Evolutionary conservation across 352 stramenopile species (phyloP).

Genomic region (Globisporangium cylindrosporum): DNA sequence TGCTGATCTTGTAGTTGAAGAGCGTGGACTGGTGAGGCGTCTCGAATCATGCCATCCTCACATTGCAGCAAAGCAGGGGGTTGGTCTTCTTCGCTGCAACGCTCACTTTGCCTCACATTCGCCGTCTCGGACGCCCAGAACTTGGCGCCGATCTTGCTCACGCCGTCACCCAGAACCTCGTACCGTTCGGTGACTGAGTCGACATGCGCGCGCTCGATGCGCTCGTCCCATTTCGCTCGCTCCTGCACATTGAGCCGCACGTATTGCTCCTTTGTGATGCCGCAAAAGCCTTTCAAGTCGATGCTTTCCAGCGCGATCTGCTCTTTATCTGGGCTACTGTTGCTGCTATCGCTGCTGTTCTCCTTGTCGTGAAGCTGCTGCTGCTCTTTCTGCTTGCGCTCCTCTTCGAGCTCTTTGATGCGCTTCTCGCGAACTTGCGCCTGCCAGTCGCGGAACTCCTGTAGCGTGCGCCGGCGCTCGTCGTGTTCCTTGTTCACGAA

Average conservation of each 20-base stretch:
- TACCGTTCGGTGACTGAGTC: conserved; percentile 35
- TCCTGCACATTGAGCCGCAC: conserved; percentile 37
- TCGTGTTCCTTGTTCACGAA: conserved; percentile 84
- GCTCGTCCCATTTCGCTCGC: conserved; percentile 50
- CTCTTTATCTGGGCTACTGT: conserved; percentile 10
- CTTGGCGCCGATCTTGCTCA: conserved; percentile 35
- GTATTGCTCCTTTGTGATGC: conserved; percentile 69
- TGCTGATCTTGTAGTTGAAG: not conserved
- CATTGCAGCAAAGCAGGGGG: not conserved
- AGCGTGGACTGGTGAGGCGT: not conserved
- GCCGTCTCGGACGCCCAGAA: conserved; percentile 43
- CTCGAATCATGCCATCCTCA: not conserved
- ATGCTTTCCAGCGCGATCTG: conserved; percentile 14
- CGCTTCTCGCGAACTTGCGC: conserved; percentile 59
- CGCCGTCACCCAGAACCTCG: conserved; percentile 42
- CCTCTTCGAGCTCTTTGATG: conserved; percentile 50
- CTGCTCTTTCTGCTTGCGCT: conserved; percentile 21
- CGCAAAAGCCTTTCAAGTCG: conserved; percentile 51
- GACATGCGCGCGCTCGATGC: conserved; percentile 49
- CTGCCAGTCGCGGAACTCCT: conserved; percentile 84
- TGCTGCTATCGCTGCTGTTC: conserved; percentile 3
- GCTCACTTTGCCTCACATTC: not conserved
- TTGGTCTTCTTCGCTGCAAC: not conserved
- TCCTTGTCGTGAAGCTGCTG: conserved; percentile 36
- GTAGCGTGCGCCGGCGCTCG: conserved; percentile 52